Evolutionary conservation across 345 rosid genomes (phyloP).

Genomic region (Boechera retrofracta): DNA sequence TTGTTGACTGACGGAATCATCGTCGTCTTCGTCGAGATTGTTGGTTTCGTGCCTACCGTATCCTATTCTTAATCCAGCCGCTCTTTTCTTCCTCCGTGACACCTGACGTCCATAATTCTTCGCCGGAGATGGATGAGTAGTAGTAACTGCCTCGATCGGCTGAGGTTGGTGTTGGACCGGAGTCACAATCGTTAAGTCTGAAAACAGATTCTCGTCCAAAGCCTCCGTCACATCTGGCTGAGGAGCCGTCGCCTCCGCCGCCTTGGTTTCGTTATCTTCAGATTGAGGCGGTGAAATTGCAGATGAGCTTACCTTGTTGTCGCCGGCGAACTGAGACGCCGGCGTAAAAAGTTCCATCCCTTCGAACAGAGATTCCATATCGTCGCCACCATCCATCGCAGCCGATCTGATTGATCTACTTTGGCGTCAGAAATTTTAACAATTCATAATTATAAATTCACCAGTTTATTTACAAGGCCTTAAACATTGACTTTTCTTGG

Average conservation of each 20-base stretch:
- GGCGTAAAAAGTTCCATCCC: conserved; percentile 85
- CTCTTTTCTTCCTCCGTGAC: conserved; percentile 83
- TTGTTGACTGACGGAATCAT: conserved; percentile 38
- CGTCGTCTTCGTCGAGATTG: conserved; percentile 45
- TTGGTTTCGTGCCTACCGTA: conserved; percentile 56
- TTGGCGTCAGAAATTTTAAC: neutral
- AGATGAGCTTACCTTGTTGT: conserved; percentile 21
- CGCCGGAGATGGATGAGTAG: conserved; percentile 38
- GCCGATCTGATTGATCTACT: conserved; percentile 27
- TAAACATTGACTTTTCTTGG: neutral
- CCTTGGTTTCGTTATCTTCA: conserved; percentile 23
- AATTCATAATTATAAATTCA: neutral
- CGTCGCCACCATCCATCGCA: conserved; percentile 45
- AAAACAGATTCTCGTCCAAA: conserved; percentile 83
- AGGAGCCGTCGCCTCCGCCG: conserved; percentile 39
- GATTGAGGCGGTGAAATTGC: conserved; percentile 27
- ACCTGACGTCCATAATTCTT: conserved; percentile 50
- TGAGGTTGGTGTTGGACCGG: conserved; percentile 42
- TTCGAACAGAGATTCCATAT: conserved; percentile 83
- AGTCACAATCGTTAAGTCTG: conserved; percentile 68
- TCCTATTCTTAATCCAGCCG: conserved; percentile 72
- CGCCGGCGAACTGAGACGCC: conserved; percentile 46
- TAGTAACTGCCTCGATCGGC: conserved; percentile 25
- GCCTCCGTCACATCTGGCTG: conserved; percentile 42
- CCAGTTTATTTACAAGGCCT: neutral